Evolutionary conservation across 2,329 filamentous ascomycete species (phyloP).

Genomic region (Alternaria brassicicola): DNA sequence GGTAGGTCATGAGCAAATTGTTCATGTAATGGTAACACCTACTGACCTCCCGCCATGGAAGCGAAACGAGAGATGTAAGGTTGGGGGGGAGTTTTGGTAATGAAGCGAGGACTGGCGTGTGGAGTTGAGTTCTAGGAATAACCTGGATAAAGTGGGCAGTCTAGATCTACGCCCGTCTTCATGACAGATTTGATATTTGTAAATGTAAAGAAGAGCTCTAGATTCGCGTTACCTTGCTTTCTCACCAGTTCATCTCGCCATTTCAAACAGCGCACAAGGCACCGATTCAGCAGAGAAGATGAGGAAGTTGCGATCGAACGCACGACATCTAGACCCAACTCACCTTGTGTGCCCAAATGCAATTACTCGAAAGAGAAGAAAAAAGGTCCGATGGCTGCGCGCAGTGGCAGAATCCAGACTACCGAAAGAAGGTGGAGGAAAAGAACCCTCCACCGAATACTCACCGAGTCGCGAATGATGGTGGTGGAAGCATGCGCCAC

Average conservation of each 20-base stretch:
- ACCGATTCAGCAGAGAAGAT: background rate
- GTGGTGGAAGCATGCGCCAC: background rate
- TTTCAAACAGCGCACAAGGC: constrained; percentile 1
- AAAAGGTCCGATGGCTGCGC: background rate
- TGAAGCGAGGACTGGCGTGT: background rate
- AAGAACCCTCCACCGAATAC: background rate
- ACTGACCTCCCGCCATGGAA: background rate
- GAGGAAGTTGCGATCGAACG: background rate
- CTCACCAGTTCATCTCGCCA: background rate
- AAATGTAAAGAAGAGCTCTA: background rate
- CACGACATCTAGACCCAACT: background rate
- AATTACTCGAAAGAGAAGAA: background rate
- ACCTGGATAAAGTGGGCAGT: background rate
- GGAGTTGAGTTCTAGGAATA: background rate
- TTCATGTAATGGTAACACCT: background rate
- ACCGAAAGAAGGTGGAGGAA: background rate
- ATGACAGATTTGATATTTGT: background rate
- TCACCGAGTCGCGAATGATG: background rate
- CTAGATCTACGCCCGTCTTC: background rate
- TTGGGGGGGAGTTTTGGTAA: background rate
- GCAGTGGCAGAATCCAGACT: background rate
- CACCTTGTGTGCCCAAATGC: background rate
- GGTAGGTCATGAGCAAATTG: background rate
- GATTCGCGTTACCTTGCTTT: background rate
- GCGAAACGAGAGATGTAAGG: background rate